phyloP scores from a whole-genome alignment of 2,329 filamentous ascomycete species.

The Aaosphaeria arxii region DNA sequence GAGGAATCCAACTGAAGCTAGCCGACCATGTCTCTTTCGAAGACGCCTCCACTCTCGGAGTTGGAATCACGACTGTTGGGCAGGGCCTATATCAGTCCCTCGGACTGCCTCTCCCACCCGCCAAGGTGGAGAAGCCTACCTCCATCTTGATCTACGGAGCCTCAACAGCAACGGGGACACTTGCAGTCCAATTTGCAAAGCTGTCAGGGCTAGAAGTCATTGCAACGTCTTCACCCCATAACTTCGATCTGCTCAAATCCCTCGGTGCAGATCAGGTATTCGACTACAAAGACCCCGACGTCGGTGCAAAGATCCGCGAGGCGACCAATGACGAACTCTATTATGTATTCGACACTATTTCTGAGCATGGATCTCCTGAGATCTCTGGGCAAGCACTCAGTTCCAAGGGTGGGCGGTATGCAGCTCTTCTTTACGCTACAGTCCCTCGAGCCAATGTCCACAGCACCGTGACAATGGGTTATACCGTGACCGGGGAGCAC shows the following conservation, averaged over 20 bases:
- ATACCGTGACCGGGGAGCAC: constrained; percentile 42
- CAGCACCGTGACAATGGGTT: constrained; percentile 40
- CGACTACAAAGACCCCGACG: constrained; percentile 49
- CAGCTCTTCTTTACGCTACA: constrained; percentile 36
- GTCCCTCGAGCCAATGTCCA: constrained; percentile 45
- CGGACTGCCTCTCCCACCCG: constrained; percentile 45
- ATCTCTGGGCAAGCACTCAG: constrained; percentile 44
- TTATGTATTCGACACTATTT: constrained; percentile 51
- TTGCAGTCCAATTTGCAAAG: constrained; percentile 51
- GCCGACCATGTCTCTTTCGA: constrained; percentile 49
- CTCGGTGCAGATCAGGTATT: constrained; percentile 50
- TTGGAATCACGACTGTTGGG: constrained; percentile 51
- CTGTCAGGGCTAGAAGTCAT: constrained; percentile 44
- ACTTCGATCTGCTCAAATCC: constrained; percentile 47
- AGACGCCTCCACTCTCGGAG: constrained; percentile 53
- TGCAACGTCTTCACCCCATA: constrained; percentile 47
- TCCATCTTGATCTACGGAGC: constrained; percentile 51
- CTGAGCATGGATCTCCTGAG: constrained; percentile 34
- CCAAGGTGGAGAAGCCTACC: constrained; percentile 31
- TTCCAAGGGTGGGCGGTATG: constrained; percentile 32
- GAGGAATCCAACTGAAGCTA: constrained; percentile 47
- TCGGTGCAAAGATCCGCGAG: constrained; percentile 46
- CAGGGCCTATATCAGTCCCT: constrained; percentile 48
- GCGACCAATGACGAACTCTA: constrained; percentile 44
- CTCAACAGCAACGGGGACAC: constrained; percentile 49